phyloP scores from a whole-genome alignment of 495 filamentous ascomycete species.

The Lindgomyces ingoldianus region DNA sequence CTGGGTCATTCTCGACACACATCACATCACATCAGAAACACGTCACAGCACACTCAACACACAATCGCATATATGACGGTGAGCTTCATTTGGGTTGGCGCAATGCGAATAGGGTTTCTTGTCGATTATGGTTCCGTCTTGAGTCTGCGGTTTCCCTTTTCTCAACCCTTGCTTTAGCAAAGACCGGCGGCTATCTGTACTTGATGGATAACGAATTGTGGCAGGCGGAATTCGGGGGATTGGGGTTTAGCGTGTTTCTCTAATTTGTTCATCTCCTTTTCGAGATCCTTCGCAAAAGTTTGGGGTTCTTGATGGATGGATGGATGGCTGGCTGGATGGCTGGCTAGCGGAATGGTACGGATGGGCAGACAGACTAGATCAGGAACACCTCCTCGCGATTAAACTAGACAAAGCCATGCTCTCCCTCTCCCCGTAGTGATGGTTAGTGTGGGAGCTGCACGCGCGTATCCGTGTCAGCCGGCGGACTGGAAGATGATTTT shows the following conservation, averaged over 20 bases:
- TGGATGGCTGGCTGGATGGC: too few species aligned
- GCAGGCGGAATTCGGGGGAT: background rate
- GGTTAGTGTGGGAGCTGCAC: too few species aligned
- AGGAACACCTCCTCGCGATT: too few species aligned
- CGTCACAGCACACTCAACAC: background rate
- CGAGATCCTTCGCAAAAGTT: background rate
- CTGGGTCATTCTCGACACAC: background rate
- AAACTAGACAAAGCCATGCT: too few species aligned
- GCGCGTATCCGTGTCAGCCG: too few species aligned
- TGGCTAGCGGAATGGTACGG: too few species aligned
- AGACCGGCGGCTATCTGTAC: conserved; percentile 10
- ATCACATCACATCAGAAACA: background rate
- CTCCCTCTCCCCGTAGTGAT: too few species aligned
- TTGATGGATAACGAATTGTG: background rate
- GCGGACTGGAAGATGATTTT: too few species aligned
- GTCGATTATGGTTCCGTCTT: background rate
- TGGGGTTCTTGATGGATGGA: background rate
- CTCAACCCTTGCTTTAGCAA: too few species aligned
- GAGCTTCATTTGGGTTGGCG: conserved; percentile 9
- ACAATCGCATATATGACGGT: background rate
- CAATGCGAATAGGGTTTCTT: conserved; percentile 9
- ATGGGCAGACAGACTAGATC: too few species aligned
- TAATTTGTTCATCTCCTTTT: conserved; percentile 5
- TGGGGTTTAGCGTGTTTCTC: too few species aligned
- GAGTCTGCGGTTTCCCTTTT: background rate